These are phyloP conservation scores for Amanita muscaria DNA, from an alignment of 768 basidiomycete species.

Conservation along the genomic window DNA sequence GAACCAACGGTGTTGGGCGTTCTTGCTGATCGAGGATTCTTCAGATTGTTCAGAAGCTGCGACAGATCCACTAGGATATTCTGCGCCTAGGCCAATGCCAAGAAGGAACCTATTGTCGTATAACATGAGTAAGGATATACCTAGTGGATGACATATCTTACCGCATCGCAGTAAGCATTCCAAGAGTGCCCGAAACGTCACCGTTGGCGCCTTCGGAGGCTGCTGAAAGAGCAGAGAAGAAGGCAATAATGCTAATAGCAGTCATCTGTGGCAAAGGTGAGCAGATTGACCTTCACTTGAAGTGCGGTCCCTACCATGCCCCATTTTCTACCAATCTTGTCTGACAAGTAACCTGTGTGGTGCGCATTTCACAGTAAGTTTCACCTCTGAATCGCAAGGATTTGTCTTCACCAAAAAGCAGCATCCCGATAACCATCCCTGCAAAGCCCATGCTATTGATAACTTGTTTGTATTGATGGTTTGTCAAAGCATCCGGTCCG, in stretches of 20 bases:
- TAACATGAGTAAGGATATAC: background rate
- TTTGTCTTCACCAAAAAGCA: slow-evolving; percentile 46
- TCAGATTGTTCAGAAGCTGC: slow-evolving; percentile 89
- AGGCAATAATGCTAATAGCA: slow-evolving; percentile 73
- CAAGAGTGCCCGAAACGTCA: slow-evolving; percentile 59
- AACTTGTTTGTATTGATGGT: slow-evolving; percentile 51
- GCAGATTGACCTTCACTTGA: background rate
- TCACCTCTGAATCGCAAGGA: background rate
- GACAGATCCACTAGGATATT: slow-evolving; percentile 87
- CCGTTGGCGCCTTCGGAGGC: slow-evolving; percentile 74
- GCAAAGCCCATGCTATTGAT: slow-evolving; percentile 72
- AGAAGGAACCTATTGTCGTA: slow-evolving; percentile 56
- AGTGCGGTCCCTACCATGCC: slow-evolving; percentile 60
- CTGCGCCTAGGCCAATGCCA: slow-evolving; percentile 83
- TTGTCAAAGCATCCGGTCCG: slow-evolving; percentile 39
- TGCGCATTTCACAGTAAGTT: background rate
- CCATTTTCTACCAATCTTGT: slow-evolving; percentile 80
- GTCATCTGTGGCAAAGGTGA: slow-evolving; percentile 44
- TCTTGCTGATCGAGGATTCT: slow-evolving; percentile 66
- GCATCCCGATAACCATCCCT: slow-evolving; percentile 83
- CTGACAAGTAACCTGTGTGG: slow-evolving; percentile 57
- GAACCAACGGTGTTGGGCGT: slow-evolving; percentile 80
- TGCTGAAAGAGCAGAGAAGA: slow-evolving; percentile 80
- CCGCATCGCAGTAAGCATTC: slow-evolving; percentile 77
- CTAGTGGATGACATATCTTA: slow-evolving; percentile 18